A percentile compares a stretch with the other conserved stretches of the same genome.
These are phyloP conservation scores for Rhizopogon parksii DNA, from an alignment of 1,284 basidiomycete genomes.

Conservation along the genomic window DNA sequence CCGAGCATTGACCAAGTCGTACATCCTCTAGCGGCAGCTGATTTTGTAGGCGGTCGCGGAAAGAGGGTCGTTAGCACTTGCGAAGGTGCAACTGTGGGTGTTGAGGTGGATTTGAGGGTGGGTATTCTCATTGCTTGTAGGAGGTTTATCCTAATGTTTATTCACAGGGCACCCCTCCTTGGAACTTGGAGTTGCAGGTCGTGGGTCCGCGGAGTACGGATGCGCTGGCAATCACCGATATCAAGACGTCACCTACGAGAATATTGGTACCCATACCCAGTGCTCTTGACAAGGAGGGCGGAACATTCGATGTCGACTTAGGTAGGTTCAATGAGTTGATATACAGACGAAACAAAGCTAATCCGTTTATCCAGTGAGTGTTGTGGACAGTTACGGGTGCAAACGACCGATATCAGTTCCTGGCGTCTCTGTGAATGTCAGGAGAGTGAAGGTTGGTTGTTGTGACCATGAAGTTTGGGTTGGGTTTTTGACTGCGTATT, in stretches of 20 bases:
- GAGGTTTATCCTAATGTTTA: neutral
- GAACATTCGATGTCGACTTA: constrained; percentile 75
- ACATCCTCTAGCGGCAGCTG: constrained; percentile 79
- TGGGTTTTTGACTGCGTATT: constrained; percentile 4
- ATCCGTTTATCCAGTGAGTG: constrained; percentile 47
- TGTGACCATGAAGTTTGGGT: neutral
- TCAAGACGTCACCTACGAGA: constrained; percentile 50
- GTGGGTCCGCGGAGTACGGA: constrained; percentile 64
- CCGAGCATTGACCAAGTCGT: constrained; percentile 78
- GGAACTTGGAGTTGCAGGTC: constrained; percentile 77
- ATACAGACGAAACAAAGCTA: neutral
- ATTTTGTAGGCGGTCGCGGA: constrained; percentile 50
- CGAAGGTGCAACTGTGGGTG: constrained; percentile 63
- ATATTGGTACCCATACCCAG: constrained; percentile 64
- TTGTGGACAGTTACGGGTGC: constrained; percentile 88
- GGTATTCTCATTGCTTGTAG: constrained; percentile 16
- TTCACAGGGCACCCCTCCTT: constrained; percentile 78
- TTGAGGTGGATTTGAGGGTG: constrained; percentile 74
- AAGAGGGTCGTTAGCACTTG: constrained; percentile 64
- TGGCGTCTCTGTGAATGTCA: constrained; percentile 85
- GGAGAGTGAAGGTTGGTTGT: constrained; percentile 62
- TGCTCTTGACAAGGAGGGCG: constrained; percentile 63
- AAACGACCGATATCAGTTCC: constrained; percentile 71
- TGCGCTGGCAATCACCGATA: constrained; percentile 46
- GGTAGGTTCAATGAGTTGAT: constrained; percentile 34